A percentile compares a stretch with the other conserved stretches of the same genome.
Conservation (phyloP, 495 filamentous ascomycete genomes). For the Penicillium lividum region DNA sequence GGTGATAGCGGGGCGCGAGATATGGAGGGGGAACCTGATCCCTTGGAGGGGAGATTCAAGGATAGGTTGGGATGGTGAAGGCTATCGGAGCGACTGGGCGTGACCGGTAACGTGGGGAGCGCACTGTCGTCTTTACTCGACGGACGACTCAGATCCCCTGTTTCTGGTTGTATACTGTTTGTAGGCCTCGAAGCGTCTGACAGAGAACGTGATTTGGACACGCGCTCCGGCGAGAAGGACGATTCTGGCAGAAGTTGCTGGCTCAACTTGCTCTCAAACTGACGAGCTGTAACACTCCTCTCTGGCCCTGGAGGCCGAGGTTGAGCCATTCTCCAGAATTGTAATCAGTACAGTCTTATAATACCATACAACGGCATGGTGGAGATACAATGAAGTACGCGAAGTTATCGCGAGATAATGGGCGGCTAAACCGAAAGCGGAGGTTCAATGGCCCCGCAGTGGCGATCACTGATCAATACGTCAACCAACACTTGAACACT, state of each 20-base stretch:
- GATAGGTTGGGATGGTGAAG: constrained; percentile 62
- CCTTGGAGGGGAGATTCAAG: constrained; percentile 69
- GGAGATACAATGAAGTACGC: not conserved
- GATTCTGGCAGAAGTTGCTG: constrained; percentile 38
- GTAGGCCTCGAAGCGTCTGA: constrained; percentile 46
- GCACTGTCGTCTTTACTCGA: constrained; percentile 79
- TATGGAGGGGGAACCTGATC: constrained; percentile 53
- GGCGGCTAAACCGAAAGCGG: constrained; percentile 21
- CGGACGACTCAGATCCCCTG: constrained; percentile 31
- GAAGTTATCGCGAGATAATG: constrained; percentile 4
- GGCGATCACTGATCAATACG: not conserved
- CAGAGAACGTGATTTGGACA: constrained; percentile 43
- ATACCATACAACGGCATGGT: not conserved
- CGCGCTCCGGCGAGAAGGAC: constrained; percentile 22
- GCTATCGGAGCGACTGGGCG: constrained; percentile 62
- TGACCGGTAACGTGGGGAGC: constrained; percentile 59
- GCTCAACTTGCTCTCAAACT: constrained; percentile 45
- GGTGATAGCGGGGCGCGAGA: constrained; percentile 77
- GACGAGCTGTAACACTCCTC: constrained; percentile 23
- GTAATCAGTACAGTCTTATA: not conserved
- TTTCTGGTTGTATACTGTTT: constrained; percentile 27
- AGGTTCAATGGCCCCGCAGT: constrained; percentile 9
- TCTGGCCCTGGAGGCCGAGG: constrained; percentile 26
- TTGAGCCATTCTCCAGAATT: constrained; percentile 24
- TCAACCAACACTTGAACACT: not conserved